Base-by-base conservation (phyloP, 2,329 filamentous ascomycete genomes). In the Cladophialophora psammophila region DNA sequence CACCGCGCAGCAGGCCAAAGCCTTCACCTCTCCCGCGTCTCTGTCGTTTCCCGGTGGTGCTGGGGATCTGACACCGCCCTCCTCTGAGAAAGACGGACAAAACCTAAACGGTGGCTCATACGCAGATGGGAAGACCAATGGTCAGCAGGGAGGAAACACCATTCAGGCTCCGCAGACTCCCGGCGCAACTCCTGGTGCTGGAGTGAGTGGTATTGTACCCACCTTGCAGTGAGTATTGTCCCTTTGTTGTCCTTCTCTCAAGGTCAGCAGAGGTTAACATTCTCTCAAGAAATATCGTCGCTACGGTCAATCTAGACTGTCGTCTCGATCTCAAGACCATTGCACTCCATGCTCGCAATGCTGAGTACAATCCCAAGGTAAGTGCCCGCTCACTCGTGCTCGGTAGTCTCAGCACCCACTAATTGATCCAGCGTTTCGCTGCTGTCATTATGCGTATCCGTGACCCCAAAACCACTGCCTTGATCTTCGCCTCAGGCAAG, bases 361-460 rank as follows among this genome's bases (percentile, higher is more conserved):
- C 95, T 71, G 95, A 98, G 86, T 97, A 97, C 86, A 97, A 97
- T 79, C 94, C 93, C 70, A 97, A 97, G 91, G 92, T 94, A 92
- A 70, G 79, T 81, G 76, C 80, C 42, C 63, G 68, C 68, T 56
- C 72, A 71, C 74, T 58, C 58, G 53, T 62, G 64, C 57, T 57
- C 60, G 62, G 58, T 63, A 65, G 63, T 69, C 2, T 31, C 2
- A 7, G 10, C 32, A 34, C 34, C 13, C 80, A 80, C 79, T 82
- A 81, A 80, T 80, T 78, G 70, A 71, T 76, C 75, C 83, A 96
- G 93, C 94, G 94, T 91, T 98, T 98, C 78, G 95, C 94, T 75
- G 94, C 94, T 78, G 94, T 98, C 72, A 98, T 99, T 81, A 98
- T 99, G 95, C 93, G 95, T 84, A 99, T 99, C 74, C 94, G 95